These are phyloP conservation scores for Penicillium sp. DNA, from an alignment of 2,329 filamentous ascomycete species.

Conservation along the genomic window DNA sequence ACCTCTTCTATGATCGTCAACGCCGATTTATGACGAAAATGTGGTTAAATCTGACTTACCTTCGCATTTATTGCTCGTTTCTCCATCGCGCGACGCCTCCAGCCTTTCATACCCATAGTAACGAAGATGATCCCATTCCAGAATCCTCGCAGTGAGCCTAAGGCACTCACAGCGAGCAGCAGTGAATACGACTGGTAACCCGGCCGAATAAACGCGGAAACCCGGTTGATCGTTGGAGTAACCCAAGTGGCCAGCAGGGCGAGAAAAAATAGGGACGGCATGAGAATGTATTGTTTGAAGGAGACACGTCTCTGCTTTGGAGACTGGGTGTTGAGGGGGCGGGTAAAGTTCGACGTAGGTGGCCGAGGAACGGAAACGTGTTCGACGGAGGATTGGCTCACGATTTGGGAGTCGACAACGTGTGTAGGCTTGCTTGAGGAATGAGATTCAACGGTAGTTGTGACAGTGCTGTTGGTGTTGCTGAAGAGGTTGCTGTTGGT, in stretches of 20 bases:
- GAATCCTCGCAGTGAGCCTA: slow-evolving; percentile 38
- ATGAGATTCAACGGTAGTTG: slow-evolving; percentile 11
- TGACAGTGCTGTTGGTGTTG: slow-evolving; percentile 6
- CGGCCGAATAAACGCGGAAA: slow-evolving; percentile 32
- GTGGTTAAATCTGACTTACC: neutral
- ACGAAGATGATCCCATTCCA: slow-evolving; percentile 43
- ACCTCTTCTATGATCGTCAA: neutral
- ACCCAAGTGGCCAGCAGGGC: slow-evolving; percentile 38
- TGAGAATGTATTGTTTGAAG: slow-evolving; percentile 40
- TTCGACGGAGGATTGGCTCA: slow-evolving; percentile 10
- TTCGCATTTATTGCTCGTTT: neutral
- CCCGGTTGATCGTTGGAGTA: slow-evolving; percentile 37
- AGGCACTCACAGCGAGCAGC: slow-evolving; percentile 32
- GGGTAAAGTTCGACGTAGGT: neutral
- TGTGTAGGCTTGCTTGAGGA: neutral
- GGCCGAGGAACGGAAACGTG: neutral
- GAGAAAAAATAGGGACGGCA: slow-evolving; percentile 41
- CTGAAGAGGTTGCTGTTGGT: slow-evolving; percentile 12
- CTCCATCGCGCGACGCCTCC: slow-evolving; percentile 12
- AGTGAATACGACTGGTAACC: slow-evolving; percentile 29
- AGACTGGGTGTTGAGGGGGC: slow-evolving; percentile 1
- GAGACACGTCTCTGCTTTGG: slow-evolving; percentile 32
- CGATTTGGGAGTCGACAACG: slow-evolving; percentile 6
- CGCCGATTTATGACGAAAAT: too few species aligned
- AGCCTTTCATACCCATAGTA: slow-evolving; percentile 37